A percentile compares a stretch with the other conserved stretches of the same genome.
Conservation (phyloP, 306 rosid genomes). For the Prosopis cineraria region DNA sequence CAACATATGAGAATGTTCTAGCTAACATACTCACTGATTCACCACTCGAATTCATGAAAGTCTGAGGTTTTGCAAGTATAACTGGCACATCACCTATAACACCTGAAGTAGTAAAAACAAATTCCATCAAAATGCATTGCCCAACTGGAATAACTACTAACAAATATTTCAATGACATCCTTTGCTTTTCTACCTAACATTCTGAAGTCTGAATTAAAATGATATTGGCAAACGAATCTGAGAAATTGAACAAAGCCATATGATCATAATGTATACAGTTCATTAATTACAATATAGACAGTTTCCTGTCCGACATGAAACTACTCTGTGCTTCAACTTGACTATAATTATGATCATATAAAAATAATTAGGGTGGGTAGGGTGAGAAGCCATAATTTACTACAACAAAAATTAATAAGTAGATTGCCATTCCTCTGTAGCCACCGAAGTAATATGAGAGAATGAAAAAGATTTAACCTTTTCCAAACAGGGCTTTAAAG, state of each 20-base stretch:
- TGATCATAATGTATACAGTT: not conserved
- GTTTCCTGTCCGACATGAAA: not conserved
- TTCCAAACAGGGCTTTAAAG: slow-evolving; percentile 82
- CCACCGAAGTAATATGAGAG: slow-evolving; percentile 22
- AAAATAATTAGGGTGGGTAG: not conserved
- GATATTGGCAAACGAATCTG: not conserved
- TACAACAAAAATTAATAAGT: slow-evolving; percentile 8
- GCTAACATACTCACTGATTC: slow-evolving; percentile 86
- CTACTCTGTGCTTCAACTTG: not conserved
- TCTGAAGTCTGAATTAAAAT: slow-evolving; percentile 29
- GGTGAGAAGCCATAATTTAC: slow-evolving; percentile 2
- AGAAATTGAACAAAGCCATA: not conserved
- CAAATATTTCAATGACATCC: slow-evolving; percentile 7
- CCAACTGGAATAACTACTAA: not conserved
- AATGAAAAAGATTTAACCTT: slow-evolving; percentile 50
- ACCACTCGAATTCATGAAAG: slow-evolving; percentile 93
- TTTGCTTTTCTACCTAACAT: slow-evolving; percentile 3
- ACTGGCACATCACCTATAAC: slow-evolving; percentile 76
- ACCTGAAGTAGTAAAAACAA: slow-evolving; percentile 54
- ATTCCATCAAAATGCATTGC: slow-evolving; percentile 1
- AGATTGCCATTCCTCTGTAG: not conserved
- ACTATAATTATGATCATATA: not conserved
- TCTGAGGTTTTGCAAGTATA: slow-evolving; percentile 90
- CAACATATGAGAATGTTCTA: slow-evolving; percentile 31
- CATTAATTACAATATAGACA: not conserved